Conservation (phyloP, 805 yeast genomes). For the Starmera caribaea region DNA sequence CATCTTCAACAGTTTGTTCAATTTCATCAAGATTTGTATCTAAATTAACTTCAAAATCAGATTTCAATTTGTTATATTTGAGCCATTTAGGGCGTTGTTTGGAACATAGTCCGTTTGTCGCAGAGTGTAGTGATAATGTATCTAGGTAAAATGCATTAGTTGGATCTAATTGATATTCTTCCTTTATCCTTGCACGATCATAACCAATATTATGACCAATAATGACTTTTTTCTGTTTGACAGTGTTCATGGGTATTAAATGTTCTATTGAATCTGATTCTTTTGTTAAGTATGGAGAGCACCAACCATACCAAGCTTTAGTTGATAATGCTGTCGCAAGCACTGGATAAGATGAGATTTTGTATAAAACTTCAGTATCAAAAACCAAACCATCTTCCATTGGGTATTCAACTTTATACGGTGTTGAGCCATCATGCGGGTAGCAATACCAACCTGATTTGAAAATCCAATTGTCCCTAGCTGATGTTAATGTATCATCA, state of each 20-base stretch:
- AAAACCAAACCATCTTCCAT: slow-evolving; percentile 64
- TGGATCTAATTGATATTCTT: slow-evolving; percentile 64
- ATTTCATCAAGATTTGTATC: slow-evolving; percentile 12
- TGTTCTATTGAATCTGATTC: slow-evolving; percentile 41
- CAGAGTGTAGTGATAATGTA: slow-evolving; percentile 88
- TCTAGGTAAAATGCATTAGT: slow-evolving; percentile 77
- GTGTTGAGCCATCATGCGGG: slow-evolving; percentile 36
- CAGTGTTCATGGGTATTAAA: slow-evolving; percentile 64
- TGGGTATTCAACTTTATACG: slow-evolving; percentile 58
- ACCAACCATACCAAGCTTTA: slow-evolving; percentile 91
- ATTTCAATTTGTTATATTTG: slow-evolving; percentile 34
- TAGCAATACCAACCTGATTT: slow-evolving; percentile 80
- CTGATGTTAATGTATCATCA: slow-evolving; percentile 18
- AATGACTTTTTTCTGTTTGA: slow-evolving; percentile 40
- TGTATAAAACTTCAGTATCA: slow-evolving; percentile 84
- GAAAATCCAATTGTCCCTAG: slow-evolving; percentile 45
- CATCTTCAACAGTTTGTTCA: slow-evolving; percentile 31
- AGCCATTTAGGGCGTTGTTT: slow-evolving; percentile 78
- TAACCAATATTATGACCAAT: slow-evolving; percentile 89
- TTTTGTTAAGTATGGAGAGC: slow-evolving; percentile 70
- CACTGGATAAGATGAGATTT: slow-evolving; percentile 62
- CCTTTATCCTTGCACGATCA: slow-evolving; percentile 79
- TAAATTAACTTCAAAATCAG: slow-evolving; percentile 5
- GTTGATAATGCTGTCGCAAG: slow-evolving; percentile 73
- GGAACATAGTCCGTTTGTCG: slow-evolving; percentile 87